Evolutionary conservation across 2,329 filamentous ascomycete genomes (phyloP).

Genomic region (Fusarium burgessii): DNA sequence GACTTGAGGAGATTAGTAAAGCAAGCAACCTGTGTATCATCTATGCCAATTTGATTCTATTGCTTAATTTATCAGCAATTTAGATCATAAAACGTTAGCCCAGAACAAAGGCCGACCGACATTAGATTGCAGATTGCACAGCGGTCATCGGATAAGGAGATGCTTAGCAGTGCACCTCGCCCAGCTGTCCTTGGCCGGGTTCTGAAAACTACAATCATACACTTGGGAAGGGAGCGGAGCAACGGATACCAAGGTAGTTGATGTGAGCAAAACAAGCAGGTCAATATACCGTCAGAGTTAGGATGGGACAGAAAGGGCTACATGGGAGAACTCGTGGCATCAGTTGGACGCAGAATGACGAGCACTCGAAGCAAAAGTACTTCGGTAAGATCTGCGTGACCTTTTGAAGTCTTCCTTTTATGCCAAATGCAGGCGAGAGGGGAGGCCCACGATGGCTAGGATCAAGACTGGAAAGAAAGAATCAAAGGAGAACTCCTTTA

Average conservation of each 20-base stretch:
- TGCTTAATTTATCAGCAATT: not conserved
- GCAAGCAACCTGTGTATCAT: not conserved
- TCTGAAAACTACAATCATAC: not conserved
- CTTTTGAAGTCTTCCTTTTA: not conserved
- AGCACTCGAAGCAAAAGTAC: not conserved
- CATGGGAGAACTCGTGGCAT: not conserved
- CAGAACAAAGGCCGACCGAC: not conserved
- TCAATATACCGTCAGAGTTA: not conserved
- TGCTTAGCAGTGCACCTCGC: not conserved
- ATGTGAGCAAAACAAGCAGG: not conserved
- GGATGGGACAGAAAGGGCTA: not conserved
- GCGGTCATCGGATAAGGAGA: not conserved
- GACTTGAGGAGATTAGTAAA: not conserved
- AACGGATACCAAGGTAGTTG: not conserved
- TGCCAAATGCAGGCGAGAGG: not conserved
- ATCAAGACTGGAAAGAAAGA: constrained; percentile 14
- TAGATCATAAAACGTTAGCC: not conserved
- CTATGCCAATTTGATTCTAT: too few species aligned
- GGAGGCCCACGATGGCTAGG: not conserved
- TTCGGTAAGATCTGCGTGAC: not conserved
- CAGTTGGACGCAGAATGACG: not conserved
- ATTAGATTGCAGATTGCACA: not conserved
- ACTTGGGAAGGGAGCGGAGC: not conserved
- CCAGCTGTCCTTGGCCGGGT: not conserved
- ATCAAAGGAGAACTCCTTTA: constrained; percentile 17